Evolutionary conservation across 176 grass and related monocot species (phyloP), one percentile per base, ranked within the genome.

Genomic region (Neostapfia colusana): DNA sequence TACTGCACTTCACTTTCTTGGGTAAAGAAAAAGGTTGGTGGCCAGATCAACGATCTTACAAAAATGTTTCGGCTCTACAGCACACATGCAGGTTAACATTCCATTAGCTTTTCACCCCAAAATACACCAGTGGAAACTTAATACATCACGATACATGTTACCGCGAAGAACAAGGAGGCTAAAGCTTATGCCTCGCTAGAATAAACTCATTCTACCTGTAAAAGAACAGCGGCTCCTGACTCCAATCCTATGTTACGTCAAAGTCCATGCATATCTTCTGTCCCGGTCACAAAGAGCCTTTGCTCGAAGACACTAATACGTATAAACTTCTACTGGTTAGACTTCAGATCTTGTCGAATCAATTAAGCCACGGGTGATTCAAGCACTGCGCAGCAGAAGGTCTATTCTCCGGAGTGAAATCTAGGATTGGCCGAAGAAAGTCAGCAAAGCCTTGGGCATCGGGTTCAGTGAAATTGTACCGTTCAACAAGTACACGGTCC

Each of bases 401-500:
- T 20, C 95, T 81, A 45, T 89, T 79, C 60, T 94, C 91, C 7
- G 91, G 87, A 39, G 62, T 72, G 53, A 94, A 98, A 82, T 93
- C 75, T 24, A 98, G 77, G 6, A 98, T 93, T 15, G 91, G 91
- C 26, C 76, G 73, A 71, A 98, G 82, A 74, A 98, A 98, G 35
- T 91, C 72, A 20, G 86, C 26, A 3, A 93, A 78, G 4, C 36
- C 37, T 7, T 26, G 58, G 7, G 89, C 91, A 18, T 98, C 91
- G 0, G 51, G 23, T 77, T 88, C 89, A 4, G 79, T 74, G 54
- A 94, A 98, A 35, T 63, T 69, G 64, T 94, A 92, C 54, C 86
- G 93, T 37, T 98, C 86, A 27, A 80, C 67, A 21, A 98, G 76
- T 37, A 94, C 67, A 5, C 68, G 75, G 1, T 94, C 82, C 17